These are phyloP conservation scores for Yamadazyma siamensis DNA, from an alignment of 1,139 yeast genomes.

Conservation along the genomic window DNA sequence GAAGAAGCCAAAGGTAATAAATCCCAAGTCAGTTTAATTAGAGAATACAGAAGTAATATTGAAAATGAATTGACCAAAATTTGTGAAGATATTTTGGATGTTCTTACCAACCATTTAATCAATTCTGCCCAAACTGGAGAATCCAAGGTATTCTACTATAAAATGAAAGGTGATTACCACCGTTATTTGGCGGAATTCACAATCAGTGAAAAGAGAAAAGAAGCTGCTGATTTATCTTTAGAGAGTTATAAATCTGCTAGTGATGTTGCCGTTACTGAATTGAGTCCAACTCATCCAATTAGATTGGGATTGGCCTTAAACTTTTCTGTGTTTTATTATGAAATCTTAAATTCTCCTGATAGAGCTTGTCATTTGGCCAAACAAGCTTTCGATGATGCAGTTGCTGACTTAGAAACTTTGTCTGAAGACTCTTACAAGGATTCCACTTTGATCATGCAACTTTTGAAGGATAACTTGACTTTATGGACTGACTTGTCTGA, in stretches of 20 bases:
- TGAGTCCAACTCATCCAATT: constrained; percentile 98
- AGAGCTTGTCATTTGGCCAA: constrained; percentile 98
- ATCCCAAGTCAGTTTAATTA: constrained; percentile 81
- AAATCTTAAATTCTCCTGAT: constrained; percentile 95
- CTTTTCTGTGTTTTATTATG: constrained; percentile 97
- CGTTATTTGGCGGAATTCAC: constrained; percentile 98
- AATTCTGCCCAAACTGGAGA: constrained; percentile 96
- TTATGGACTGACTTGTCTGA: constrained; percentile 98
- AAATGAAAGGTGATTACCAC: constrained; percentile 99
- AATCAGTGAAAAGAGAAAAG: constrained; percentile 84
- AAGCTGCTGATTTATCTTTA: constrained; percentile 87
- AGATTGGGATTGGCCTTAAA: constrained; percentile 97
- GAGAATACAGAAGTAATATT: constrained; percentile 92
- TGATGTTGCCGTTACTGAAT: constrained; percentile 93
- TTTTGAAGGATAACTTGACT: constrained; percentile 95
- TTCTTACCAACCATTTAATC: constrained; percentile 83
- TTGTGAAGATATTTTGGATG: constrained; percentile 89
- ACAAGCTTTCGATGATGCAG: constrained; percentile 98
- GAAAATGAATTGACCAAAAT: constrained; percentile 91
- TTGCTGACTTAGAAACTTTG: constrained; percentile 95
- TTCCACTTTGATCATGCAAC: constrained; percentile 97
- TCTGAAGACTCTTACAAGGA: constrained; percentile 98
- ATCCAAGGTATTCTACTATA: constrained; percentile 95
- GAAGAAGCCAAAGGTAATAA: constrained; percentile 95
- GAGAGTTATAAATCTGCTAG: constrained; percentile 95